Base-by-base conservation (phyloP, 2,329 filamentous ascomycete species). In the Curvularia lunata region DNA sequence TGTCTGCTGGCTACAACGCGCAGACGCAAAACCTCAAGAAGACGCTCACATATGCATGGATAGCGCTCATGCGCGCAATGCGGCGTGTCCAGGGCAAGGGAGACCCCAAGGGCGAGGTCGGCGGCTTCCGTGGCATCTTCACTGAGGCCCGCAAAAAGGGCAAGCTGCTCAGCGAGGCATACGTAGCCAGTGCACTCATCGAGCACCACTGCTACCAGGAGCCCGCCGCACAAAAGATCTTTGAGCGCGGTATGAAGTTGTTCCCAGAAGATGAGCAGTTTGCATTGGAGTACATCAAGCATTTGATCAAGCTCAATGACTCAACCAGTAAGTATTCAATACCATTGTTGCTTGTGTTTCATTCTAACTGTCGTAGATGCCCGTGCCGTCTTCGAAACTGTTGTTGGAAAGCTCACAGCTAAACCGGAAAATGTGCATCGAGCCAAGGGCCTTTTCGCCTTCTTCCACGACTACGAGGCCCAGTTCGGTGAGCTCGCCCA, bases 181-280 rank as follows among this genome's bases (percentile, higher is more conserved):
- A 99, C 73, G 91, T 97, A 52, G 92, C 92, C 1, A 92, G 92
- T 66, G 95, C 96, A 16, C 83, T 96, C 58, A 91, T 99, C 71
- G 95, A 99, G 76, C 94, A 95, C 73, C 89, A 96, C 67, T 96
- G 96, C 66, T 99, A 99, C 78, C 95, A 96, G 72, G 95, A 98
- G 69, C 86, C 89, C 0, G 91, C 95, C 0, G 94, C 93, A 1
- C 91, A 90, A 42, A 97, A 95, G 79, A 98, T 99, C 59, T 96
- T 98, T 66, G 95, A 99, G 74, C 90, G 94, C 45, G 95, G 95
- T 19, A 88, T 94, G 63, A 95, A 92, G 72, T 82, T 99, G 12
- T 99, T 98, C 72, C 94, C 94, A 0, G 91, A 96, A 48, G 94
- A 98, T 70, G 93, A 97, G 75, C 84, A 88, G 56, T 98, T 98